Evolutionary conservation across 1,284 basidiomycete species (phyloP).

Genomic region (Cryptococcus sp.): DNA sequence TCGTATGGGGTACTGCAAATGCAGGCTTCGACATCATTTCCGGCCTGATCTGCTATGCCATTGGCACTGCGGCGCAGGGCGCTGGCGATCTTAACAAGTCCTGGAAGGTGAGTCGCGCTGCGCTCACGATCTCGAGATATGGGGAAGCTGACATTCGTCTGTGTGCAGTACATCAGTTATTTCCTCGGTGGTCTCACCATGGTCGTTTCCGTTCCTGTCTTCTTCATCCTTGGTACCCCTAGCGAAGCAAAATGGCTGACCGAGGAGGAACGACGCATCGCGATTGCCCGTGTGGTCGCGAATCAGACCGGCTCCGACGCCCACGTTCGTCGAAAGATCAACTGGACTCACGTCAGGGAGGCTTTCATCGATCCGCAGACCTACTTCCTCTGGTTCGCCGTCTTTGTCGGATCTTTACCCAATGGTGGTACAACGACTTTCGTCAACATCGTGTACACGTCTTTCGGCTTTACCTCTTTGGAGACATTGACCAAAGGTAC

Average conservation of each 20-base stretch:
- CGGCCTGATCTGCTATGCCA: conserved; percentile 11
- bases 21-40: conserved; percentile 19
- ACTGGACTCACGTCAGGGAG: conserved; percentile 14
- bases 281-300: conserved; percentile 8
- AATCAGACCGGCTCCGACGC: conserved; percentile 9
- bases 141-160: too few species aligned
- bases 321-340: background rate
- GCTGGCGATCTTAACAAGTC: conserved; percentile 11
- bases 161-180: conserved; percentile 21
- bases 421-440: conserved; percentile 17
- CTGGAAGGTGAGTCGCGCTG: conserved; percentile 7
- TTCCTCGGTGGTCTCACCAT: conserved; percentile 33
- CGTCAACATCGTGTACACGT: conserved; percentile 14
- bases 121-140: too few species aligned
- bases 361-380: conserved; percentile 26
- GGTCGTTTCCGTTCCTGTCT: conserved; percentile 16
- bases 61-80: conserved; percentile 7
- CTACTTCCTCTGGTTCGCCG: conserved; percentile 8
- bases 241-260: conserved; percentile 30
- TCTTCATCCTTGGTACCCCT: conserved; percentile 25
- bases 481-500: conserved; percentile 12
- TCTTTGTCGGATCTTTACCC: conserved; percentile 9
- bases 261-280: conserved; percentile 13
- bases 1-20: conserved; percentile 23
- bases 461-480: conserved; percentile 21